These are phyloP conservation scores for Mycena latifolia DNA, from an alignment of 768 basidiomycete genomes.

Conservation along the genomic window DNA sequence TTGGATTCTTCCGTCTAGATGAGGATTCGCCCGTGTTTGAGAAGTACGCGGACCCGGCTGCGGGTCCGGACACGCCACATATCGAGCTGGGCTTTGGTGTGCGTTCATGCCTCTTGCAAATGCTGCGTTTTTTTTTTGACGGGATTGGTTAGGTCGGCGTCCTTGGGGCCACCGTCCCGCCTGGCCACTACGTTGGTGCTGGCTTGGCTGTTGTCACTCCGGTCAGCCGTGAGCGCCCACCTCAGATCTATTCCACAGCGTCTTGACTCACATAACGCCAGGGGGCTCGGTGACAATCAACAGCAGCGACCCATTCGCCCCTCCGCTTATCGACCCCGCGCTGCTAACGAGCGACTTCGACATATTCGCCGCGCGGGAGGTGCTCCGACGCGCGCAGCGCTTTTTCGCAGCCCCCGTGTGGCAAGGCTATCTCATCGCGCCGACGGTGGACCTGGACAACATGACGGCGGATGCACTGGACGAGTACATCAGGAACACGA, in stretches of 20 bases:
- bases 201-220: conserved; percentile 2
- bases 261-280: no score
- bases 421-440: conserved; percentile 41
- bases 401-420: conserved; percentile 45
- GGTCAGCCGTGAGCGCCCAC: conserved; percentile 17
- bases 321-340: conserved; percentile 44
- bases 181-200: no score
- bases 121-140: no score
- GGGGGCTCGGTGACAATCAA: conserved; percentile 44
- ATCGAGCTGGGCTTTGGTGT: no score
- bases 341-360: conserved; percentile 33
- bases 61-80: conserved; percentile 31
- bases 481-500: conserved; percentile 38
- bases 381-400: conserved; percentile 38
- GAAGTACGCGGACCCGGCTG: conserved; percentile 37
- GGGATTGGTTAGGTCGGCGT: no score
- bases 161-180: no score
- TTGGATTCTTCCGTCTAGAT: conserved; percentile 36
- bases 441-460: conserved; percentile 30
- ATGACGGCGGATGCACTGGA: conserved; percentile 40
- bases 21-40: conserved; percentile 22
- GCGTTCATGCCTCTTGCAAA: no score
- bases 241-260: no score
- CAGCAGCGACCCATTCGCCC: conserved; percentile 41
- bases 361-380: conserved; percentile 40